phyloP scores from a whole-genome alignment of 1,284 basidiomycete species.

The Tilletia setariae region DNA sequence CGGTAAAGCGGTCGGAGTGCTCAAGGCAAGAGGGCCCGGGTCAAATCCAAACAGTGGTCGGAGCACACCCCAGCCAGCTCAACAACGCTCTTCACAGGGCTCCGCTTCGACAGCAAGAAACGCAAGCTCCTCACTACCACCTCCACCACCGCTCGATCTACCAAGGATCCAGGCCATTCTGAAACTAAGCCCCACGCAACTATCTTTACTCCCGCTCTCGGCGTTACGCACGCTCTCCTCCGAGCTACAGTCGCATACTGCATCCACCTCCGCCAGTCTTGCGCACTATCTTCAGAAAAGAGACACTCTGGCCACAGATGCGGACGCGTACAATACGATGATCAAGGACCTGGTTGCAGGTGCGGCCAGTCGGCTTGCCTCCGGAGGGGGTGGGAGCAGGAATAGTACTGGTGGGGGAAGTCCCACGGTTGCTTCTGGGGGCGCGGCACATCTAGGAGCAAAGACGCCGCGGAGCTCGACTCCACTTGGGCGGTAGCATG shows the following conservation, averaged over 20 bases:
- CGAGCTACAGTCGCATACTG: conserved; percentile 2
- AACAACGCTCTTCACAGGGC: too few relatives aligned
- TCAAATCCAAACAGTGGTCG: background rate
- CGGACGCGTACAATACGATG: conserved; percentile 17
- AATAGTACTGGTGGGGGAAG: background rate
- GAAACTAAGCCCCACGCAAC: background rate
- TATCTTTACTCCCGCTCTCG: conserved; percentile 1
- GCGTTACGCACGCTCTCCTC: background rate
- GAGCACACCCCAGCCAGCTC: conserved; percentile 11
- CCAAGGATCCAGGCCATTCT: conserved; percentile 2
- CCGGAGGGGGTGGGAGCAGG: background rate
- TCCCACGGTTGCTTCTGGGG: background rate
- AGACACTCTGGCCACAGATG: conserved; percentile 7
- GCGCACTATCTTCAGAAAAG: conserved; percentile 1
- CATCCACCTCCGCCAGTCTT: conserved; percentile 7
- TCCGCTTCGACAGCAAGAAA: background rate
- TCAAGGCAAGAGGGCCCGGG: background rate
- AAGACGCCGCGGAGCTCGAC: conserved; percentile 11
- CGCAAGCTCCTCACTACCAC: background rate
- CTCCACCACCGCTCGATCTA: background rate
- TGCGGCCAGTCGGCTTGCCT: background rate
- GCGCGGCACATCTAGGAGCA: too few relatives aligned
- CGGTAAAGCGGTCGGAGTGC: background rate
- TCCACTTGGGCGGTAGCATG: background rate
- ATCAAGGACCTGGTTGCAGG: conserved; percentile 16